Percentiles rank a stretch among this genome's conserved stretches.
phyloP scores from a whole-genome alignment of 345 rosid genomes.

The Populus ilicifolia region DNA sequence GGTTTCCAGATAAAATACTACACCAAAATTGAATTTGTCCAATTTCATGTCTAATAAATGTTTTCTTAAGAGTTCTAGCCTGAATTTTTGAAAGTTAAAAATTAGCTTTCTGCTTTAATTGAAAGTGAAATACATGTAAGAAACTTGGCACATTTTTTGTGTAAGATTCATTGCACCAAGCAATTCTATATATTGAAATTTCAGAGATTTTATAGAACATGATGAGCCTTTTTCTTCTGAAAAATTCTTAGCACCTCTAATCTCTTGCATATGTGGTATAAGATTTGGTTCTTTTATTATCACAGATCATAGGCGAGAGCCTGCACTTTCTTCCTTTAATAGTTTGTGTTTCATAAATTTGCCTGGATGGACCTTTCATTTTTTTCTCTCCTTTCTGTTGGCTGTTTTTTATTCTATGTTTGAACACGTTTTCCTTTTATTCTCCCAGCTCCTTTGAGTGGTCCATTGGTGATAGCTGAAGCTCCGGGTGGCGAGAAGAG shows the following conservation, averaged over 20 bases:
- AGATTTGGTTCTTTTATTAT: neutral
- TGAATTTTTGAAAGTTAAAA: neutral
- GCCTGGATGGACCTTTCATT: neutral
- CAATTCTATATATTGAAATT: neutral
- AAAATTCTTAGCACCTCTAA: neutral
- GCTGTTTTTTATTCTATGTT: slow-evolving; percentile 9
- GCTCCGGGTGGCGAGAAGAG: slow-evolving; percentile 57
- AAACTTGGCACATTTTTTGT: neutral
- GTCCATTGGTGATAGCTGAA: slow-evolving; percentile 92
- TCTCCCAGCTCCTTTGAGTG: slow-evolving; percentile 85
- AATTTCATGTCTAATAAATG: neutral
- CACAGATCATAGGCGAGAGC: neutral
- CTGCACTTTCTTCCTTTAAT: neutral
- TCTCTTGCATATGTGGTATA: neutral
- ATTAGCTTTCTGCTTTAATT: neutral
- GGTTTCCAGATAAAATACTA: neutral
- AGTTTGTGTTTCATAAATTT: neutral
- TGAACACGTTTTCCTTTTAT: slow-evolving; percentile 12
- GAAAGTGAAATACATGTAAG: neutral
- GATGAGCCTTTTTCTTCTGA: neutral
- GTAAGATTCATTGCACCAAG: neutral
- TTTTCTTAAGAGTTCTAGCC: neutral
- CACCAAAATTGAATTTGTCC: neutral
- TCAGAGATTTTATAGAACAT: neutral
- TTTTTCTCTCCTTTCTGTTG: neutral